These are phyloP conservation scores for Coniochaeta prunicola DNA, from an alignment of 2,329 filamentous ascomycete species.

Conservation along the genomic window DNA sequence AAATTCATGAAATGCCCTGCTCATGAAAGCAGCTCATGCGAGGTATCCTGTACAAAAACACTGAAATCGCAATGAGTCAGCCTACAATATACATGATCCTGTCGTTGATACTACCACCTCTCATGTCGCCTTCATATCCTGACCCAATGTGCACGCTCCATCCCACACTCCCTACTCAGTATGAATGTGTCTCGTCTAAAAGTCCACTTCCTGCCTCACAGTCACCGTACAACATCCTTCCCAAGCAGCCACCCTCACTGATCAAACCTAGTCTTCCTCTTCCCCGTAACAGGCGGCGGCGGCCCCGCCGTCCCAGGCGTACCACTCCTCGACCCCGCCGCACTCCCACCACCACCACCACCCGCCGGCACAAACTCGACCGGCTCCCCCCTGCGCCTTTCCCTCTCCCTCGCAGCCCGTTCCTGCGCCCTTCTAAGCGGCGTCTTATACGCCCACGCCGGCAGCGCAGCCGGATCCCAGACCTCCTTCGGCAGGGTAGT, in stretches of 20 bases:
- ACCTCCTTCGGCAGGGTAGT: constrained; percentile 46
- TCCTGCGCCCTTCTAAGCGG: constrained; percentile 42
- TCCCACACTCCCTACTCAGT: no score
- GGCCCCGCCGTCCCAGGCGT: constrained; percentile 13
- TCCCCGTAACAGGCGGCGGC: constrained; percentile 9
- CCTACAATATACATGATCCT: background rate
- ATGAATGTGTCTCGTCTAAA: no score
- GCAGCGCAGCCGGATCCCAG: constrained; percentile 52
- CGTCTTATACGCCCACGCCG: constrained; percentile 44
- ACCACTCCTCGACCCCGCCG: constrained; percentile 20
- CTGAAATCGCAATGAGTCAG: background rate
- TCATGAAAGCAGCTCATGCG: background rate
- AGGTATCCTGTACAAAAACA: background rate
- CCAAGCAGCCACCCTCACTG: background rate
- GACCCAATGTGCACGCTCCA: no score
- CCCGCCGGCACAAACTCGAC: constrained; percentile 43
- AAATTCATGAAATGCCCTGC: background rate
- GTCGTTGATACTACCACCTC: no score
- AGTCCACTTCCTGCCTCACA: no score
- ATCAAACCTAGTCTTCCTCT: constrained; percentile 28
- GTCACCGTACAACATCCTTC: no score
- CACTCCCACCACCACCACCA: constrained; percentile 10
- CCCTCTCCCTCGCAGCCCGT: constrained; percentile 34
- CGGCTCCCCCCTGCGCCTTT: constrained; percentile 32
- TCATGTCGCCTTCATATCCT: no score